Base-by-base conservation (phyloP, 371 early-diverging fungal species). In the Mucor ambiguus region DNA sequence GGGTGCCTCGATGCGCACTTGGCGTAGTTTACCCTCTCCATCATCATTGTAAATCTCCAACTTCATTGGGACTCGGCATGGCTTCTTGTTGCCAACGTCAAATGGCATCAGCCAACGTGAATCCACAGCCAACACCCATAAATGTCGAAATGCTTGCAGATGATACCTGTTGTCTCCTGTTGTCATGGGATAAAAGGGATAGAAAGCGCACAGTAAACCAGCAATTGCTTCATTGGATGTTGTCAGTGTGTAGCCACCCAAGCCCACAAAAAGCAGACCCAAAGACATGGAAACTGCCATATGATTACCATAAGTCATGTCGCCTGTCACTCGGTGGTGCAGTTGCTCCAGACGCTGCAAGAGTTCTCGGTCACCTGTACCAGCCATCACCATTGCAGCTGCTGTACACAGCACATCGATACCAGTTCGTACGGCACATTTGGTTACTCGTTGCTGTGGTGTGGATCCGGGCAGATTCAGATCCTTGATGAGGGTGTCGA, bases 41-140 rank as follows among this genome's bases (percentile, higher is more conserved):
- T 70, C 58, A 55, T 75, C 74, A 16, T 78, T 62, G 43, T 70
- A 71, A 5, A 76, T 52, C n/a, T 65, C 70, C n/a, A 79, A 29
- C 2, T 55, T 41, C 30, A 91, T 70, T 0, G 91, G 90, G 4
- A 90, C 82, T 4, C 76, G 70, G 62, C 90, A 90, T 3, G 86
- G 85, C 12, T 74, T 74, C 4, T 85, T 81, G 0, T 78, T 84
- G 12, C 67, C 79, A 4, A 88, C 88, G 61, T 95, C 93, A 20
- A 90, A 81, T 6, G 92, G 82, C 26, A 92, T 81, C 22, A 96
- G 69, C 75, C 92, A 91, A 30, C 96, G 81, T 11, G 84, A 79
- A 61, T 93, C 92, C 1, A 91, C 79, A 12, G 95, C 95, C 41
- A 96, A 68, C 0, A 87, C 88, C 97, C 97, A 97, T 33, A 97